phyloP scores from a whole-genome alignment of 257 asterid genomes.

The Salvia rosmarinus region DNA sequence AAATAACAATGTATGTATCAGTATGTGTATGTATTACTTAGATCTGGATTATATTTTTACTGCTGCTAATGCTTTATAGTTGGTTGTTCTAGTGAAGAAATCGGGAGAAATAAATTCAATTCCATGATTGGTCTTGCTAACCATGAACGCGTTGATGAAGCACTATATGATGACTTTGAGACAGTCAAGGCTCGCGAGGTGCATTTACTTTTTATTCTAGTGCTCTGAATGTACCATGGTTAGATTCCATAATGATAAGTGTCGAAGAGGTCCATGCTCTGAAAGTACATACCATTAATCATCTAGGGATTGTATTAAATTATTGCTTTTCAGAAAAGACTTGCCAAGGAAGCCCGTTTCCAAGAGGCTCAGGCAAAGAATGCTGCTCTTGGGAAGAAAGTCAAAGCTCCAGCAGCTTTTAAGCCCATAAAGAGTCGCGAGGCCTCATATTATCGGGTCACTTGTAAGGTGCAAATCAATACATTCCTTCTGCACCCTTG shows the following conservation, averaged over 20 bases:
- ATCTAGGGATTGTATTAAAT: constrained; percentile 24
- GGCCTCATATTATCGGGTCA: constrained; percentile 74
- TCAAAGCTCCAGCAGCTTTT: constrained; percentile 47
- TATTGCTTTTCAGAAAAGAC: constrained; percentile 64
- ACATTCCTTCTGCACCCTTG: constrained; percentile 19
- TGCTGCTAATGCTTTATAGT: constrained; percentile 28
- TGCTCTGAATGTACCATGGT: no score
- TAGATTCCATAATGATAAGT: constrained; percentile 8
- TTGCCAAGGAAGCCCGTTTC: constrained; percentile 90
- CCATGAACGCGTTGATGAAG: constrained; percentile 75
- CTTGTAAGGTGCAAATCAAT: constrained; percentile 66
- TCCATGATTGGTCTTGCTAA: constrained; percentile 82
- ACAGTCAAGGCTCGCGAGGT: constrained; percentile 80
- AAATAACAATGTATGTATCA: constrained; percentile 70
- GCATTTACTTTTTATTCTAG: constrained; percentile 16
- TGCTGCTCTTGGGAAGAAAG: constrained; percentile 82
- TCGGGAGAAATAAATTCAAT: constrained; percentile 52
- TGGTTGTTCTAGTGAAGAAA: constrained; percentile 66
- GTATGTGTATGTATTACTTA: constrained; percentile 11
- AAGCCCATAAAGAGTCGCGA: constrained; percentile 79
- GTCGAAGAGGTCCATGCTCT: no score
- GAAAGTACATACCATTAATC: no score
- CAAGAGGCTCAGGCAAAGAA: constrained; percentile 80
- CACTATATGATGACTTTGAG: constrained; percentile 85
- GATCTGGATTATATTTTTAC: constrained; percentile 17